Evolutionary conservation across 345 rosid genomes (phyloP).

Genomic region (Heritiera fomes): DNA sequence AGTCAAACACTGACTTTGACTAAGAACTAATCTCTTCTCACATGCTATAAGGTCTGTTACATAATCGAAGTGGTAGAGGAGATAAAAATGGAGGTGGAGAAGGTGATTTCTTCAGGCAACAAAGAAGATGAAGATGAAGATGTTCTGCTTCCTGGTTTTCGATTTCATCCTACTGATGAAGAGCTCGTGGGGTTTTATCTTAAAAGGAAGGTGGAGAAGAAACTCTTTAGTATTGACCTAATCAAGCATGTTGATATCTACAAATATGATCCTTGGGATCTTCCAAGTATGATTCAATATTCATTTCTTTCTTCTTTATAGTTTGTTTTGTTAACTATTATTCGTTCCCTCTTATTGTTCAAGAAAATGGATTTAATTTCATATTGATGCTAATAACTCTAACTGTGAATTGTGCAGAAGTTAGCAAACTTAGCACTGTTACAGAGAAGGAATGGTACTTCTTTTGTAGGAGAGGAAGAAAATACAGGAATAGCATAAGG

Average conservation of each 20-base stretch:
- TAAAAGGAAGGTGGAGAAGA: conserved; percentile 52
- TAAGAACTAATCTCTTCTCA: neutral
- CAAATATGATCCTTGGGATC: conserved; percentile 61
- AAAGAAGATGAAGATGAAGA: conserved; percentile 29
- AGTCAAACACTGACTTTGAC: conserved; percentile 14
- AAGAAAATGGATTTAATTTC: too few relatives aligned
- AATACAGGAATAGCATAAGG: conserved; percentile 53
- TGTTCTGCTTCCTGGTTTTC: conserved; percentile 46
- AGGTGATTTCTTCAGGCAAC: conserved; percentile 14
- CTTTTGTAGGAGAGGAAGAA: conserved; percentile 52
- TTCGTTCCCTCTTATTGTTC: too few relatives aligned
- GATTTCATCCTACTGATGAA: conserved; percentile 57
- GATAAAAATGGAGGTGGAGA: conserved; percentile 34
- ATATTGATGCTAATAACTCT: neutral
- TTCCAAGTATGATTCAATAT: conserved; percentile 38
- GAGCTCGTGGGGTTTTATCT: conserved; percentile 60
- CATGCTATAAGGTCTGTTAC: neutral
- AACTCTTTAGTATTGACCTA: conserved; percentile 40
- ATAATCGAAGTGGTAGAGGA: neutral
- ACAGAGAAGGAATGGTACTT: conserved; percentile 54
- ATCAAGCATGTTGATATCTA: conserved; percentile 53
- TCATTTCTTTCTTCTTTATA: neutral
- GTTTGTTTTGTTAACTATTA: neutral
- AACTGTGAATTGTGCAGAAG: conserved; percentile 22
- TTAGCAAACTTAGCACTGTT: conserved; percentile 21